Evolutionary conservation across 352 stramenopile species (phyloP).

Genomic region (Phytophthora pisi): DNA sequence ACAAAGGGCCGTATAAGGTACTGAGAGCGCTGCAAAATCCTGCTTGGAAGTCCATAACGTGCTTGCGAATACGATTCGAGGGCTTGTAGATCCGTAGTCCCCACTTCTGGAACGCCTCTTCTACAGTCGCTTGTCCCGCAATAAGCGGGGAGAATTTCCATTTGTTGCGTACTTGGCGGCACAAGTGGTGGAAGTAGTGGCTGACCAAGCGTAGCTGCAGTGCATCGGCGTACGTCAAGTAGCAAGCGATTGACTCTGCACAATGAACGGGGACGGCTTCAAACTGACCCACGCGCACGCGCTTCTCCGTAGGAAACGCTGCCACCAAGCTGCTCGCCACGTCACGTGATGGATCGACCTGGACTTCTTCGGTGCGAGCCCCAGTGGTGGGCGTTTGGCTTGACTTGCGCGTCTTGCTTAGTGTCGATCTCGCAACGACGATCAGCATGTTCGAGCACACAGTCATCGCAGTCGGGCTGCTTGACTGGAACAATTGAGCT

Average conservation of each 20-base stretch:
- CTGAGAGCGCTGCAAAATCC: conserved; percentile 60
- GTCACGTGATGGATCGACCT: neutral
- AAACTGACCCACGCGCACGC: conserved; percentile 36
- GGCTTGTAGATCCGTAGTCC: conserved; percentile 55
- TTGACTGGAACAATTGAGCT: conserved; percentile 10
- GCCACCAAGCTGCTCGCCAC: conserved; percentile 16
- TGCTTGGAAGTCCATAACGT: conserved; percentile 65
- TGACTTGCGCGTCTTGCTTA: neutral
- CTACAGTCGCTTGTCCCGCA: conserved; percentile 35
- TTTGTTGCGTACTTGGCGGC: conserved; percentile 47
- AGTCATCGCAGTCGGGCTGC: conserved; percentile 25
- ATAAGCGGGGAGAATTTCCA: conserved; percentile 58
- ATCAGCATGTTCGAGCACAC: conserved; percentile 29
- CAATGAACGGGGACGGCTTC: conserved; percentile 31
- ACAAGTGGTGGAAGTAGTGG: conserved; percentile 46
- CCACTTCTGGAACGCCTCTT: conserved; percentile 66
- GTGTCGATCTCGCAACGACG: conserved; percentile 1
- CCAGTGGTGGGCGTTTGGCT: neutral
- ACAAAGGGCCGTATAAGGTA: conserved; percentile 55
- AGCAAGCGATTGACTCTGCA: conserved; percentile 37
- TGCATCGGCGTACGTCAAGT: conserved; percentile 57
- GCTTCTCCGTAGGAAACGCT: conserved; percentile 32
- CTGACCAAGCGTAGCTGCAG: conserved; percentile 46
- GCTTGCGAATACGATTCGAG: conserved; percentile 40
- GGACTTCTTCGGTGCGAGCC: neutral